Evolutionary conservation across 163 green algal species (phyloP).

Genomic region (Chloromonas sp.): DNA sequence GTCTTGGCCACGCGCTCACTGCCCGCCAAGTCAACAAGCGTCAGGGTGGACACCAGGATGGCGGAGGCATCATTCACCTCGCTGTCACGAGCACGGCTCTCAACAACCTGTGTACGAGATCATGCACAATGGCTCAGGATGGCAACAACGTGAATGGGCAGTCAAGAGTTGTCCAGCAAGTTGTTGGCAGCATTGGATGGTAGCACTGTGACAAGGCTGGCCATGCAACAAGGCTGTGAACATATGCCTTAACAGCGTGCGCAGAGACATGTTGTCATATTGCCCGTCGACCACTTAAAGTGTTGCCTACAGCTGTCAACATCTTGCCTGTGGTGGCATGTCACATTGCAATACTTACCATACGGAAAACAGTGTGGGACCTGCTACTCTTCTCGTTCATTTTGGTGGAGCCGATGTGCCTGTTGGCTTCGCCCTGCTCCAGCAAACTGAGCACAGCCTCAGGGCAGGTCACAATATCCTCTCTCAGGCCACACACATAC

Average conservation of each 20-base stretch:
- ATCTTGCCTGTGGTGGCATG: too few species aligned
- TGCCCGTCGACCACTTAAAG: too few species aligned
- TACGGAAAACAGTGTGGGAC: conserved; percentile 95
- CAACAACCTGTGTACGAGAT: conserved; percentile 65
- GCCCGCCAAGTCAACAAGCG: conserved; percentile 92
- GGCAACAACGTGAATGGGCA: neutral
- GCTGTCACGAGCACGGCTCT: conserved; percentile 53
- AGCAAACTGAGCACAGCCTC: conserved; percentile 77
- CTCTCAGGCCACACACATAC: conserved; percentile 89
- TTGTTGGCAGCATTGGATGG: neutral
- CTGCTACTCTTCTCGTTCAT: conserved; percentile 93
- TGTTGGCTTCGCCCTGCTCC: conserved; percentile 65
- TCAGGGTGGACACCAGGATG: conserved; percentile 86
- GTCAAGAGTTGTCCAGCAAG: neutral
- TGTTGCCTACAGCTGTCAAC: too few species aligned
- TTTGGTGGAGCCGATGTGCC: conserved; percentile 87
- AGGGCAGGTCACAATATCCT: conserved; percentile 85
- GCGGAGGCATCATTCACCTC: conserved; percentile 58
- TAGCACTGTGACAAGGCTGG: neutral
- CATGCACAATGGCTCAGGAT: too few species aligned
- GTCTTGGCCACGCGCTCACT: conserved; percentile 86
- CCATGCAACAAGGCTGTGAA: neutral
- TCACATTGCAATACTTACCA: conserved; percentile 53
- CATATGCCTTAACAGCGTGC: too few species aligned
- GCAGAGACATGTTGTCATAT: too few species aligned